Evolutionary conservation across 495 filamentous ascomycete species (phyloP), one percentile per base, ranked within the genome.

Genomic region (Hypoxylon fuscum): DNA sequence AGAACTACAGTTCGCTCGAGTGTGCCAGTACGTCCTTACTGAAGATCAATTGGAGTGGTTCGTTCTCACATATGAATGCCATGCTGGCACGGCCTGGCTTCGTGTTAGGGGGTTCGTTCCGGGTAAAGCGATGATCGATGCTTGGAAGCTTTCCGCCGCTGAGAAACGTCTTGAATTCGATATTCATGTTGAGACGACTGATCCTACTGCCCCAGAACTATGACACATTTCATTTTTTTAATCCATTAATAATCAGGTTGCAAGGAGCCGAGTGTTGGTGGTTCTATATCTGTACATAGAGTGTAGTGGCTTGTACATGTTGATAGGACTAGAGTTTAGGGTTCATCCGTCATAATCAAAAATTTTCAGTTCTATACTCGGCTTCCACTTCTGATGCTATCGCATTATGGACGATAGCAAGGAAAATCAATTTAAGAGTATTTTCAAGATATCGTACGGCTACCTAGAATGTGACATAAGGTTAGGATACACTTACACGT

Each of bases 31-130:
- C 14, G 52, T 67, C 8, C 63, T 67, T 9, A 58, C 31, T 0
- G 63, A 67, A 17, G 59, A 38, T n/a, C 57, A 43, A 17, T 22
- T 67, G 10, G 63, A 67, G 20, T 67, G 63, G 63, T 62, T 67
- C 27, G 49, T 67, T 10, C 58, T 67, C 21, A 62, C 40, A 0
- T 67, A 62, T 8, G 53, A 62, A 14, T 38, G 47, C 41, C 27
- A 57, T 27, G 38, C 22, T 2, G 58, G 40, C 5, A 57, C 45
- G n/a, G 63, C 34, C 1, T 11, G 27, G 0, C 1, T 67, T 8
- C 51, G 49, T 3, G 20, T 40, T 2, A 57, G 23, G 41, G 63
- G 63, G 3, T 62, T 67, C 34, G 22, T 29, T n/a, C 63, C 53
- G 2, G 44, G 52, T 5, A 54, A 38, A n/a, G 7, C 41, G 4